Conservation (phyloP, 306 rosid species). For the Acacia confusa region DNA sequence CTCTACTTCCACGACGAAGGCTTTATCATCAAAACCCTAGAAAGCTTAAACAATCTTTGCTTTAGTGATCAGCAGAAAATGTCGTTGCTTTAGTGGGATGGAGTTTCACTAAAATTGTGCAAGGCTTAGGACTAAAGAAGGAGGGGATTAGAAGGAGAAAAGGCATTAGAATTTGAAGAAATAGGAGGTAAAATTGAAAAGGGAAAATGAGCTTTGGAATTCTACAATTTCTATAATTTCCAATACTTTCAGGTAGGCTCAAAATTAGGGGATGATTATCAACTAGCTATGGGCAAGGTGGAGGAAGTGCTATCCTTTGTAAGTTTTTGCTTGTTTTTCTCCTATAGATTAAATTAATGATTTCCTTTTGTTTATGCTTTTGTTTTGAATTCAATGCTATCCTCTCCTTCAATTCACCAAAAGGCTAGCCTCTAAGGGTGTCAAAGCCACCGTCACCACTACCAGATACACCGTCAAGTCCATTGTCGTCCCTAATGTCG, state of each 20-base stretch:
- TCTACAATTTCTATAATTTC: slow-evolving; percentile 47
- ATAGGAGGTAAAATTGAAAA: slow-evolving; percentile 33
- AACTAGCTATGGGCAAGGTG: slow-evolving; percentile 58
- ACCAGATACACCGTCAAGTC: too few relatives aligned
- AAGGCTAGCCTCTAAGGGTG: too few relatives aligned
- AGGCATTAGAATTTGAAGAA: slow-evolving; percentile 43
- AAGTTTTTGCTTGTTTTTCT: slow-evolving; percentile 28
- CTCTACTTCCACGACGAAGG: too few relatives aligned
- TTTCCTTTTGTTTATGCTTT: background rate
- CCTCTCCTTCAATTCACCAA: too few relatives aligned
- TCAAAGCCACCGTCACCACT: too few relatives aligned
- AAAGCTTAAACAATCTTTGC: slow-evolving; percentile 21
- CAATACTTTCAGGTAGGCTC: slow-evolving; percentile 47
- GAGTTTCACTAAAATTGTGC: slow-evolving; percentile 51
- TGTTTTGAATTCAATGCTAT: background rate
- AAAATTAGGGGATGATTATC: slow-evolving; percentile 60
- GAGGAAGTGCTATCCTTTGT: slow-evolving; percentile 75
- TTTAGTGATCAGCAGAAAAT: slow-evolving; percentile 30
- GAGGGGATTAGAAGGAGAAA: slow-evolving; percentile 51
- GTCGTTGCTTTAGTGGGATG: slow-evolving; percentile 34
- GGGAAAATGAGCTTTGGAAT: slow-evolving; percentile 70
- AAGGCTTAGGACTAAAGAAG: slow-evolving; percentile 67
- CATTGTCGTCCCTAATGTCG: too few relatives aligned
- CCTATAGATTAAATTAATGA: background rate
- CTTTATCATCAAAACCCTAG: slow-evolving; percentile 34